Percentiles rank a stretch among this genome's conserved stretches.
These are phyloP conservation scores for Platanthera zijinensis DNA, from an alignment of 106 monocot species.

Conservation along the genomic window DNA sequence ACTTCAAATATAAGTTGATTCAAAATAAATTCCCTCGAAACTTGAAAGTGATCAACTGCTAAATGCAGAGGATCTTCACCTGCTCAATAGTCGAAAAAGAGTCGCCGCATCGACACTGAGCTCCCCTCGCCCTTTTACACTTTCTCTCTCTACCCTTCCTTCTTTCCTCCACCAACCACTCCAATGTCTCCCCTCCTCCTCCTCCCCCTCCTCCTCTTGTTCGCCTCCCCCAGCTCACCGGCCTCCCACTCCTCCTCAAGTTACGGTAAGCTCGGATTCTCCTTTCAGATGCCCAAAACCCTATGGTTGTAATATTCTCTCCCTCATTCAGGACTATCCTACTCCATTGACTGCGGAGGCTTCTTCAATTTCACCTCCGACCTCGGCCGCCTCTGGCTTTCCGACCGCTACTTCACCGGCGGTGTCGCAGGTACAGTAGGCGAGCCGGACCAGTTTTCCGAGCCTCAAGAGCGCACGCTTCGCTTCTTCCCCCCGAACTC, in stretches of 20 bases:
- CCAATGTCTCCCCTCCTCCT: slow-evolving; percentile 6
- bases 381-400: slow-evolving; percentile 59
- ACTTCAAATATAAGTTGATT: too few relatives aligned
- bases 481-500: slow-evolving; percentile 69
- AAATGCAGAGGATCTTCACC: too few relatives aligned
- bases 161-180: not conserved
- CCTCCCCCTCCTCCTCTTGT: slow-evolving; percentile 5
- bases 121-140: too few relatives aligned
- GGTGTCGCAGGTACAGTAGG: slow-evolving; percentile 50
- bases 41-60: too few relatives aligned
- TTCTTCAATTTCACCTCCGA: slow-evolving; percentile 54
- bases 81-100: too few relatives aligned
- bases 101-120: too few relatives aligned
- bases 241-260: slow-evolving; percentile 15
- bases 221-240: not conserved
- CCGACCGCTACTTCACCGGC: slow-evolving; percentile 64
- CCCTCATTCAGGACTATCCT: slow-evolving; percentile 14
- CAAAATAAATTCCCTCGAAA: too few relatives aligned
- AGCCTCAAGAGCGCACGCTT: slow-evolving; percentile 70
- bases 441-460: slow-evolving; percentile 59
- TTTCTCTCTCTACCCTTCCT: too few relatives aligned
- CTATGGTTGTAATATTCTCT: not conserved
- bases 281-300: not conserved
- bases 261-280: slow-evolving; percentile 17
- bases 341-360: slow-evolving; percentile 84